Percentiles rank a stretch among this genome's conserved stretches.
phyloP scores from a whole-genome alignment of 2,329 filamentous ascomycete genomes.

The Ampelomyces quisqualis region DNA sequence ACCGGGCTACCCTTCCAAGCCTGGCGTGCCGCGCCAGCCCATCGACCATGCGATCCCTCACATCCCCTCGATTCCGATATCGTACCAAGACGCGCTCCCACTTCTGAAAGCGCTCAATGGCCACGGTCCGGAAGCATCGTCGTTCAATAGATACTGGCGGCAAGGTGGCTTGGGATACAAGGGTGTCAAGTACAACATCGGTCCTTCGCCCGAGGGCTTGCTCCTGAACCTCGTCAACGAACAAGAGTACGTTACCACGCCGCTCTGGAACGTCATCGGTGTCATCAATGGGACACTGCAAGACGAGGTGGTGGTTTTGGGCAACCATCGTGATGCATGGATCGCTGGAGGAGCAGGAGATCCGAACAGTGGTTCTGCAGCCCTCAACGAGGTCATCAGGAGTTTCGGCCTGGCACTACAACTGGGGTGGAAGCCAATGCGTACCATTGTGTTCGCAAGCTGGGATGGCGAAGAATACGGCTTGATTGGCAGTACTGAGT shows the following conservation, averaged over 20 bases:
- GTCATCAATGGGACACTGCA: slow-evolving; percentile 83
- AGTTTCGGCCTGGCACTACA: slow-evolving; percentile 71
- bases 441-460: slow-evolving; percentile 83
- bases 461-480: slow-evolving; percentile 77
- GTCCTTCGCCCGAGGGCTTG: slow-evolving; percentile 72
- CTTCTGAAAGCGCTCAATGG: slow-evolving; percentile 89
- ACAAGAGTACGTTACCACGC: slow-evolving; percentile 53
- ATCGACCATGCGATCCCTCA: slow-evolving; percentile 70
- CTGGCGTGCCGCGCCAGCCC: slow-evolving; percentile 75
- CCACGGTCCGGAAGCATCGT: slow-evolving; percentile 73
- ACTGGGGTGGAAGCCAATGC: slow-evolving; percentile 77
- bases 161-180: slow-evolving; percentile 74
- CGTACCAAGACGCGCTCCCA: slow-evolving; percentile 81
- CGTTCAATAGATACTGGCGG: slow-evolving; percentile 73
- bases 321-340: slow-evolving; percentile 93
- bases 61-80: slow-evolving; percentile 90
- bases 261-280: slow-evolving; percentile 75
- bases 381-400: slow-evolving; percentile 75
- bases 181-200: slow-evolving; percentile 81
- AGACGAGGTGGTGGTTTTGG: slow-evolving; percentile 83
- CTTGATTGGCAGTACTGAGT: slow-evolving; percentile 82
- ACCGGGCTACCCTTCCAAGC: slow-evolving; percentile 89
- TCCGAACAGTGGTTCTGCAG: slow-evolving; percentile 78
- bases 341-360: slow-evolving; percentile 81
- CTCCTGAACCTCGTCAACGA: slow-evolving; percentile 54